Evolutionary conservation across 2,329 filamentous ascomycete species (phyloP).

Genomic region (Arachnomyces sp.): DNA sequence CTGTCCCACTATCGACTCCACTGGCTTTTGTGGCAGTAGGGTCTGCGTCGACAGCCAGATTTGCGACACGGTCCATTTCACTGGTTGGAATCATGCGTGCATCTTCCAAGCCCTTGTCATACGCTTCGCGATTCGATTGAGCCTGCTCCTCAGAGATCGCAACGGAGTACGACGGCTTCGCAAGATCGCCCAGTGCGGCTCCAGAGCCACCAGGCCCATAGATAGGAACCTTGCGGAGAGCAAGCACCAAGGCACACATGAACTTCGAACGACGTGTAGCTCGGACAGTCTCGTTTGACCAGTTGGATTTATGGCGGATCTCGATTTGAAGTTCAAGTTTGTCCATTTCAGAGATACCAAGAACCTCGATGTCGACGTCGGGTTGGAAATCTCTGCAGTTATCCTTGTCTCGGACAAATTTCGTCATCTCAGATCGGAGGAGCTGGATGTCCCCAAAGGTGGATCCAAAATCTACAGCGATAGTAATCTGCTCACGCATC

Average conservation of each 20-base stretch:
- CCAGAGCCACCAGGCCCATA: constrained; percentile 68
- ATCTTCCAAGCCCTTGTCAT: constrained; percentile 54
- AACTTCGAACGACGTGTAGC: constrained; percentile 84
- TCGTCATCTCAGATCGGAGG: constrained; percentile 74
- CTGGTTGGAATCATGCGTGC: constrained; percentile 55
- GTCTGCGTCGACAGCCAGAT: constrained; percentile 5
- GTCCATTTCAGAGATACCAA: constrained; percentile 74
- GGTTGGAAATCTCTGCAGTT: constrained; percentile 88
- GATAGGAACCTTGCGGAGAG: constrained; percentile 81
- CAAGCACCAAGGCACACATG: constrained; percentile 84
- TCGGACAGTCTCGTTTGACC: constrained; percentile 78
- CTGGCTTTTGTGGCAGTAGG: constrained; percentile 15
- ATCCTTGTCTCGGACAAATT: constrained; percentile 73
- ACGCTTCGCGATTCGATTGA: constrained; percentile 53
- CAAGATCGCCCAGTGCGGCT: constrained; percentile 51
- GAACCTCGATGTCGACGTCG: constrained; percentile 70
- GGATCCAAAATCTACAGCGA: constrained; percentile 80
- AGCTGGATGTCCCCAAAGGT: constrained; percentile 82
- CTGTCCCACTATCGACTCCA: constrained; percentile 25
- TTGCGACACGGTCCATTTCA: constrained; percentile 13
- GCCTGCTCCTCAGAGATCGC: constrained; percentile 64
- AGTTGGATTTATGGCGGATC: constrained; percentile 88
- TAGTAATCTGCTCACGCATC: constrained; percentile 76
- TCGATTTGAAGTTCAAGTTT: constrained; percentile 77
- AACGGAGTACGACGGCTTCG: constrained; percentile 78